Evolutionary conservation across 768 basidiomycete genomes (phyloP), one percentile per base, ranked within the genome.

Genomic region (Polyporus arcularius): DNA sequence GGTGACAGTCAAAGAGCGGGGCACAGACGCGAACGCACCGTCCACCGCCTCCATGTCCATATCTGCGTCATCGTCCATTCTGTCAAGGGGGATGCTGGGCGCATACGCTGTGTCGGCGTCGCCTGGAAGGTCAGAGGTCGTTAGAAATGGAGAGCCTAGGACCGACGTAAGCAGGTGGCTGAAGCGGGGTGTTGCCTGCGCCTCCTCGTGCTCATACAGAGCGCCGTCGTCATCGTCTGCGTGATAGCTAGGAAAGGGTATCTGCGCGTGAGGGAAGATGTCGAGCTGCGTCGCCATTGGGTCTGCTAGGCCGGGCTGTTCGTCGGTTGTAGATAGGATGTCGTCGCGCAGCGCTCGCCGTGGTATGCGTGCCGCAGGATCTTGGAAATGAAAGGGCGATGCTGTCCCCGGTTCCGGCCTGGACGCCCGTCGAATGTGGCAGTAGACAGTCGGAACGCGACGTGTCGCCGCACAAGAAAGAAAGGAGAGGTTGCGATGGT

Each of bases 141-240:
- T 71, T 45, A 71, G 58, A 64, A 72, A 72, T 43, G 73, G 71
- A 47, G 74, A 74, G 30, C 73, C 73, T 4, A 76, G 69, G 43
- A 73, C 70, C 12, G 75, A 68, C 40, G 60, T 70, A 45, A 74
- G 80, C 70, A 69, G 70, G 64, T 58, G 75, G 70, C 58, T 69
- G 69, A 67, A 73, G 26, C 68, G 68, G 18, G 72, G 72, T 2
- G 70, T 67, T 15, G 57, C 50, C 41, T 62, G 52, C 11, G 55
- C 26, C 10, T 43, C 57, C 45, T 62, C 62, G 55, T 52, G 58
- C 16, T 35, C 26, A 39, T 52, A 31, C 40, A 38, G 51, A 39
- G 45, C 28, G 30, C 12, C 16, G 5, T 48, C 35, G 32, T 53
- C 49, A 26, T 59, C 58, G 18, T 59, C 53, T 40, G 54, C 53